Evolutionary conservation across 352 stramenopile genomes (phyloP).

Genomic region (Pilasporangium apinafurcum): DNA sequence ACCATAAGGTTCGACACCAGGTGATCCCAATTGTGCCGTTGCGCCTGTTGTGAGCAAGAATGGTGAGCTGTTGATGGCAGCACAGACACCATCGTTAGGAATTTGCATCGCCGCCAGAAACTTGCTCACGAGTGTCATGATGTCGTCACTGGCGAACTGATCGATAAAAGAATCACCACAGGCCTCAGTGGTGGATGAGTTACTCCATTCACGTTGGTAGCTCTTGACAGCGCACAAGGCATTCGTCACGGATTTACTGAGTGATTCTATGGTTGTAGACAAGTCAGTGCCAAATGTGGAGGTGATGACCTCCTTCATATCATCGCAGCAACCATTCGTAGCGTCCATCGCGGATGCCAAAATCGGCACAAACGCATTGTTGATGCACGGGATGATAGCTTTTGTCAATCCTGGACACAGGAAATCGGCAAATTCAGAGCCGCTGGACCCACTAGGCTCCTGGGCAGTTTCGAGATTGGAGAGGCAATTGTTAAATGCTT

Average conservation of each 20-base stretch:
- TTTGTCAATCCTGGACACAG: slow-evolving; percentile 21
- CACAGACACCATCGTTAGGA: slow-evolving; percentile 40
- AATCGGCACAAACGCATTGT: slow-evolving; percentile 20
- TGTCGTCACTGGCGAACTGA: slow-evolving; percentile 10
- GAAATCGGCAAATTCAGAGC: slow-evolving; percentile 1
- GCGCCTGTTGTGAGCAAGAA: slow-evolving; percentile 28
- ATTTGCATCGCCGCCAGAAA: slow-evolving; percentile 32
- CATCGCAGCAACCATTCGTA: slow-evolving; percentile 29
- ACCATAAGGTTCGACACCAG: slow-evolving; percentile 16
- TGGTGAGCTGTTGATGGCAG: slow-evolving; percentile 19
- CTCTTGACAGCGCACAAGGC: slow-evolving; percentile 28
- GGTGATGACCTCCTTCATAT: slow-evolving; percentile 25
- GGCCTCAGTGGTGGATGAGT: slow-evolving; percentile 14
- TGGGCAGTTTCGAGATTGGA: slow-evolving; percentile 10
- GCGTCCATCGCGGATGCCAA: slow-evolving; percentile 9
- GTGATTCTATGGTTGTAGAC: slow-evolving; percentile 14
- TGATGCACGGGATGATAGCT: slow-evolving; percentile 25
- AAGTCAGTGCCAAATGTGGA: slow-evolving; percentile 23
- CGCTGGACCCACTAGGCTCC: slow-evolving; percentile 1
- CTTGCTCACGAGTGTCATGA: slow-evolving; percentile 7
- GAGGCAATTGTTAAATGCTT: slow-evolving; percentile 16
- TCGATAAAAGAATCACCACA: slow-evolving; percentile 21
- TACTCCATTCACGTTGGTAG: slow-evolving; percentile 18
- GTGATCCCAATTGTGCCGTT: slow-evolving; percentile 19
- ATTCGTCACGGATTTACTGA: slow-evolving; percentile 18